These are phyloP conservation scores for Aureobasidium sp. DNA, from an alignment of 2,329 filamentous ascomycete genomes.

Conservation along the genomic window DNA sequence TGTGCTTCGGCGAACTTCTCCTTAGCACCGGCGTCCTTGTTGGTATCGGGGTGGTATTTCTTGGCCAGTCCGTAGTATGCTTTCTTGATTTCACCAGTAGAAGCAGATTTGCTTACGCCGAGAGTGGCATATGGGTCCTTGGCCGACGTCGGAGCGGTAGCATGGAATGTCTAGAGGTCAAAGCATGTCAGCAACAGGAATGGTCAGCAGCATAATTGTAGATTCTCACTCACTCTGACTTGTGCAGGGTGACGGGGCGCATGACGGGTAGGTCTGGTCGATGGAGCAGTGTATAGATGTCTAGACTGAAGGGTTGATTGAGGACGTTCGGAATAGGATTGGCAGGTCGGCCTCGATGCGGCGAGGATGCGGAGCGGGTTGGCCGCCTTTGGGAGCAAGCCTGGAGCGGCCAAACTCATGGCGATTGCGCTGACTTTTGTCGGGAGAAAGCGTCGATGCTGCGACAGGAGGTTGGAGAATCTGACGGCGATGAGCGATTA, in stretches of 20 bases:
- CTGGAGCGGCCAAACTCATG: slow-evolving; percentile 32
- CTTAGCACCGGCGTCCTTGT: slow-evolving; percentile 89
- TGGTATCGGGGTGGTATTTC: slow-evolving; percentile 96
- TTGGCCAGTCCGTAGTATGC: slow-evolving; percentile 97
- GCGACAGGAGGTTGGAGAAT: background rate
- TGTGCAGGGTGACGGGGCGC: slow-evolving; percentile 6
- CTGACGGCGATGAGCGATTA: background rate
- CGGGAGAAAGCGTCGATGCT: background rate
- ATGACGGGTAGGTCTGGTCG: slow-evolving; percentile 9
- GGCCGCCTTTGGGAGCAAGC: slow-evolving; percentile 28
- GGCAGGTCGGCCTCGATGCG: slow-evolving; percentile 23
- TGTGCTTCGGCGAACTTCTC: slow-evolving; percentile 93
- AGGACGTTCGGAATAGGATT: slow-evolving; percentile 20
- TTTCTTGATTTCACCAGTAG: slow-evolving; percentile 87
- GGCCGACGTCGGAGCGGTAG: slow-evolving; percentile 45
- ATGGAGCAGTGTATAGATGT: slow-evolving; percentile 12
- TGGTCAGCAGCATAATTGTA: slow-evolving; percentile 14
- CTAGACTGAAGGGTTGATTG: slow-evolving; percentile 9
- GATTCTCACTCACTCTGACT: slow-evolving; percentile 18
- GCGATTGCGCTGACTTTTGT: background rate
- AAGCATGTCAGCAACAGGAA: slow-evolving; percentile 15
- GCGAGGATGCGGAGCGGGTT: slow-evolving; percentile 29
- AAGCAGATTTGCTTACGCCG: slow-evolving; percentile 75
- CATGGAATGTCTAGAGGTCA: slow-evolving; percentile 50
- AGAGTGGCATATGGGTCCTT: slow-evolving; percentile 82